Evolutionary conservation across 176 grass and related monocot genomes (phyloP).

Genomic region (Eremochloa ophiuroides): DNA sequence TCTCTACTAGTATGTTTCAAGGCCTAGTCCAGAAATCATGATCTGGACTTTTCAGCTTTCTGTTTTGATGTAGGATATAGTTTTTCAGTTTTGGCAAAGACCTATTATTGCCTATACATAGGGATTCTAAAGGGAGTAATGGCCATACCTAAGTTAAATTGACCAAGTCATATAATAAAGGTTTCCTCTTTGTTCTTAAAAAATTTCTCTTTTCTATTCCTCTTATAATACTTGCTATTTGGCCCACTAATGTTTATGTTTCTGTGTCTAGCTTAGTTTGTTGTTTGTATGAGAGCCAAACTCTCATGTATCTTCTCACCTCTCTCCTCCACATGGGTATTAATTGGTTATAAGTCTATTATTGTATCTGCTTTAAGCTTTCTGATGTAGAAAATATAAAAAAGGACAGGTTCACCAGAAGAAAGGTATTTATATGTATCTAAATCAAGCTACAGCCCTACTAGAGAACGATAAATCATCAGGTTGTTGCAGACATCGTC

Average conservation of each 20-base stretch:
- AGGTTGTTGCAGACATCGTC: background rate
- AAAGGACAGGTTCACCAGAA: background rate
- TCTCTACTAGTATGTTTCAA: background rate
- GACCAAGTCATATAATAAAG: too few species aligned
- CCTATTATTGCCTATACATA: conserved; percentile 1
- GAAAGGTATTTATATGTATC: conserved; percentile 14
- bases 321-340: too few species aligned
- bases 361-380: too few species aligned
- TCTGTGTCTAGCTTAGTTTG: too few species aligned
- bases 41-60: background rate
- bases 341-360: too few species aligned
- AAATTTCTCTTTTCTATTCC: too few species aligned
- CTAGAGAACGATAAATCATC: background rate
- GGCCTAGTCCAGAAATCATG: background rate
- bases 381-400: background rate
- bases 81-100: background rate
- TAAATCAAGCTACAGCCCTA: conserved; percentile 20
- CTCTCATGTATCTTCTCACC: too few species aligned
- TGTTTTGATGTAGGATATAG: conserved; percentile 14
- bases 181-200: too few species aligned
- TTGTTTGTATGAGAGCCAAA: too few species aligned
- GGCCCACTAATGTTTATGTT: too few species aligned
- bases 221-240: too few species aligned
- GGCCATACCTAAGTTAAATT: too few species aligned
- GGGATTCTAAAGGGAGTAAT: background rate